Conservation (phyloP, 176 grass and related monocot species). For the Triticum turgidum region DNA sequence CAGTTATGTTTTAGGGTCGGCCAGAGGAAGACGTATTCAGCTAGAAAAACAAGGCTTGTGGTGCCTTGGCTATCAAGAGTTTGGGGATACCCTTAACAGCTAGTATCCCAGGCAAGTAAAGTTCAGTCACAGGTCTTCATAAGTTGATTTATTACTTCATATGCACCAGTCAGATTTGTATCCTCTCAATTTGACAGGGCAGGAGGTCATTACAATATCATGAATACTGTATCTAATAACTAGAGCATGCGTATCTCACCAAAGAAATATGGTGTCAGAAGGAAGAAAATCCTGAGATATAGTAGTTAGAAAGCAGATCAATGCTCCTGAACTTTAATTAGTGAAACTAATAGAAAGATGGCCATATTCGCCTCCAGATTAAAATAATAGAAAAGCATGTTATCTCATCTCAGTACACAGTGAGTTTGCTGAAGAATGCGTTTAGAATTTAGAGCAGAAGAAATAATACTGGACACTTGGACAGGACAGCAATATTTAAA, state of each 20-base stretch:
- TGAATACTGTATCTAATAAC: not conserved
- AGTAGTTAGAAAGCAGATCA: not conserved
- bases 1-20: not conserved
- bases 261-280: not conserved
- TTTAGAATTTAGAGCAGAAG: slow-evolving; percentile 21
- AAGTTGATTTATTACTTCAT: not conserved
- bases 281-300: not conserved
- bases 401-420: not conserved
- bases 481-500: not conserved
- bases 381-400: not conserved
- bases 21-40: not conserved
- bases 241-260: not conserved
- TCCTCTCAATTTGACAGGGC: slow-evolving; percentile 4
- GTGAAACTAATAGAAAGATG: not conserved
- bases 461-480: not conserved
- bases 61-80: too few species aligned
- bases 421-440: not conserved
- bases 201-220: not conserved
- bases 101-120: not conserved
- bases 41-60: not conserved
- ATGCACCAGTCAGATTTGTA: not conserved
- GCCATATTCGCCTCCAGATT: not conserved
- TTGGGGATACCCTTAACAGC: too few species aligned
- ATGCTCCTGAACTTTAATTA: not conserved
- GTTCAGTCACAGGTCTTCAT: not conserved